Conservation (phyloP, 2,329 filamentous ascomycete genomes). For the Calonectria leucothoes region DNA sequence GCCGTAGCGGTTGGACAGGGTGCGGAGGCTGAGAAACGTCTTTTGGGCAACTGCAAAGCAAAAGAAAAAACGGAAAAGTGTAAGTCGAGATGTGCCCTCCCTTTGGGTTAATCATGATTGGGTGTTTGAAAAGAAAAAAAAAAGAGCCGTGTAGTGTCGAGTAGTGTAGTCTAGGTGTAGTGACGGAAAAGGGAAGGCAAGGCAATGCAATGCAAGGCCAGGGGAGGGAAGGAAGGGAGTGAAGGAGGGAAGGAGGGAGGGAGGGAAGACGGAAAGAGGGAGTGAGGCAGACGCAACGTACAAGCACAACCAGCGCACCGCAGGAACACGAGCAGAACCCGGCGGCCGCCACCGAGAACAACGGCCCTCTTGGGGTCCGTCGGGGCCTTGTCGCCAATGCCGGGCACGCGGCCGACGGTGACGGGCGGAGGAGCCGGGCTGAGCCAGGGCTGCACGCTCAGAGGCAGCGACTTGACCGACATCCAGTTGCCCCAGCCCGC, state of each 20-base stretch:
- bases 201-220: too few species aligned
- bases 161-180: too few species aligned
- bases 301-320: constrained; percentile 68
- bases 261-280: constrained; percentile 1
- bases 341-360: constrained; percentile 55
- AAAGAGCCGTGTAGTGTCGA: too few species aligned
- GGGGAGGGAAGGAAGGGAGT: too few species aligned
- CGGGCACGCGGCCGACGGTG: constrained; percentile 57
- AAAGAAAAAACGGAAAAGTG: neutral
- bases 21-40: constrained; percentile 66
- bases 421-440: constrained; percentile 63
- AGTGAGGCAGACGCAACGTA: constrained; percentile 54
- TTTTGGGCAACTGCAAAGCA: constrained; percentile 62
- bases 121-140: too few species aligned
- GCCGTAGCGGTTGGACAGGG: constrained; percentile 64
- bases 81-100: constrained; percentile 4
- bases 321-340: constrained; percentile 62
- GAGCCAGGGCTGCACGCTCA: constrained; percentile 66
- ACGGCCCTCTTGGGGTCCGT: constrained; percentile 59
- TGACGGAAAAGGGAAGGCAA: too few species aligned
- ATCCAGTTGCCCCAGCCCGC: constrained; percentile 60
- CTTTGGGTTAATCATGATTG: too few species aligned
- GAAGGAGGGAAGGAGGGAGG: neutral
- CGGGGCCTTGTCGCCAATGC: constrained; percentile 61
- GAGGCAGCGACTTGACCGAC: constrained; percentile 60